Base-by-base conservation (phyloP, 352 stramenopile species). In the Phytophthora citricola region DNA sequence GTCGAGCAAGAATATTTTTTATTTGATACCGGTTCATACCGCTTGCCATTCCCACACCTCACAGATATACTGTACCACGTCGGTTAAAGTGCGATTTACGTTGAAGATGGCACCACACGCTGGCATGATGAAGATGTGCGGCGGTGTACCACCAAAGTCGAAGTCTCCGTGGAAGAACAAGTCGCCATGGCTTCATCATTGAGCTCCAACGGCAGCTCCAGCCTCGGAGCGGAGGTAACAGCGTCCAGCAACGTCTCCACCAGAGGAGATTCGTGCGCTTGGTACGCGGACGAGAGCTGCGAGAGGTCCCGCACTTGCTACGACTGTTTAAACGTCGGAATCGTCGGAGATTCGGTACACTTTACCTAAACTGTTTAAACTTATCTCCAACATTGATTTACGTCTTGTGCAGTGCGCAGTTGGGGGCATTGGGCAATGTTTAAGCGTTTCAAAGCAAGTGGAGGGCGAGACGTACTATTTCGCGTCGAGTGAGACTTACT, bases 381-480 rank as follows among this genome's bases (percentile, higher is more conserved):
- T 22, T 20, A 43, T 22, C n/a, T 17, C 4, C 12, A 32, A 32
- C 27, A 22, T 44, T 31, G 15, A 29, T 54, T 39, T 48, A n/a
- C 5, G 15, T 54, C 39, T 44, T n/a, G 39, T 71, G 26, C 17
- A 82, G 74, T 82, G 74, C 41, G 67, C 51, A 5, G 44, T 82
- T 39, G 58, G 61, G 1, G 36, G 47, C 20, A 55, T 59, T 36
- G 71, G 74, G 5, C 67, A 77, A 27, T 82, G 74, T 47, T 45
- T 76, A 29, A 69, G 58, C n/a, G 38, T 31, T 20, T 69, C 29
- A 7, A 20, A 61, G 27, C 34, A 54, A 51, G 26, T 69, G 47
- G 38, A 63, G 53, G 53, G 68, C 12, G 11, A 75, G 47, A 81
- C 78, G 62, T 83, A 83, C 66, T 90, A 87, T 53, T 41, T 69